Evolutionary conservation across 768 basidiomycete species (phyloP), one percentile per base, ranked within the genome.

Genomic region (Leccinum obscurum): DNA sequence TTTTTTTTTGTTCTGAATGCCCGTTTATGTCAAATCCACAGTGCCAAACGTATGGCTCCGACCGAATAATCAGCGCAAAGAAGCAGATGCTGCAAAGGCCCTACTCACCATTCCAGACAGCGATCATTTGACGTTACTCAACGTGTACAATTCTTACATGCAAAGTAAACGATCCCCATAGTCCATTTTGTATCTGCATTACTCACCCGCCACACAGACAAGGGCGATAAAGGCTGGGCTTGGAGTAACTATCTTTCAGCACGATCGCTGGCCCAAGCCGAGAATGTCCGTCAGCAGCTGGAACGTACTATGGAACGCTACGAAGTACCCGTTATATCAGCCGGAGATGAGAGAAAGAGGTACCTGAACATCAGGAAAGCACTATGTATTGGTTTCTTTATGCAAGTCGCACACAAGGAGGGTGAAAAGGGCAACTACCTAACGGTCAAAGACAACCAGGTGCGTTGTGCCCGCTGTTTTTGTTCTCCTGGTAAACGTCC

Each of bases 361-460:
- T 89, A 85, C 72, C 63, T 77, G 56, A 88, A 88, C 65, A 87
- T 98, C 58, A 85, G 93, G 28, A 87, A 88, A 74, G 89, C 90
- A 0, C 80, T 98, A 22, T 89, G 92, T 5, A 90, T 89, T 66
- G 97, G 95, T 2, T 99, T 92, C 82, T 99, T 98, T 77, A 98
- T 97, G 96, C 96, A 98, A 71, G 86, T 93, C 13, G 97, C 95
- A 7, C 94, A 97, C 74, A 92, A 92, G 72, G 94, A 95, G 70
- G 92, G 93, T 3, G 92, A 93, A 71, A 95, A 93, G 74, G 85
- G 88, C 3, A 83, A 81, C 57, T 98, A 99, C 70, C 62, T 89
- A 62, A 99, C 95, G 0, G 87, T 97, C 60, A 98, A 98, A 77
- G 96, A 99, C 72, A 91, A 95, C 65, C 95, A 97, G 78, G 91